Conservation (phyloP, 257 asterid species). For the Solanum bukasovii region DNA sequence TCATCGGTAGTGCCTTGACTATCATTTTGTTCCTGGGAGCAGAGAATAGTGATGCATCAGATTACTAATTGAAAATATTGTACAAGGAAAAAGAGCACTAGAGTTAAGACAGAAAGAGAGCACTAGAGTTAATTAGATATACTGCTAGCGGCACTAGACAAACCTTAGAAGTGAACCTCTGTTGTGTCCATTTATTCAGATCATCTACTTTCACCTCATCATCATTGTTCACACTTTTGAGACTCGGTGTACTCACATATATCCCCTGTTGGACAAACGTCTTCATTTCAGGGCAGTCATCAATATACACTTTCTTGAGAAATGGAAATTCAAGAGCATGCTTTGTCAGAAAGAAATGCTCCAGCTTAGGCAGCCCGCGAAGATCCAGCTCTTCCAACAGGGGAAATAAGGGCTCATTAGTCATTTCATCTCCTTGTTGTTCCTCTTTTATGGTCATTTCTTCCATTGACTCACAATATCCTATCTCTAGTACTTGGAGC, state of each 20-base stretch:
- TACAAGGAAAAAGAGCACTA: neutral
- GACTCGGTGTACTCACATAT: neutral
- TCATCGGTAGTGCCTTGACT: neutral
- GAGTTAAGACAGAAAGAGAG: neutral
- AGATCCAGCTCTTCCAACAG: neutral
- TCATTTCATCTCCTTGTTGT: neutral
- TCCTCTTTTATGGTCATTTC: neutral
- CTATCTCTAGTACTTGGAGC: neutral
- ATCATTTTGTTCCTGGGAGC: neutral
- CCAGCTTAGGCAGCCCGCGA: neutral
- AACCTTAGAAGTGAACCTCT: neutral
- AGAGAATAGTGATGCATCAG: neutral
- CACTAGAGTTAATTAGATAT: neutral
- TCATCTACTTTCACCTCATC: too few relatives aligned
- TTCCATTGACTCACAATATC: neutral
- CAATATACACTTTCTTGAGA: accelerated
- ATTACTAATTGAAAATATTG: neutral
- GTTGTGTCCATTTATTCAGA: neutral
- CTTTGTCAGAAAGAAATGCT: neutral
- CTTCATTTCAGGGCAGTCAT: neutral
- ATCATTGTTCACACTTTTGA: neutral
- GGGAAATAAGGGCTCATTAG: neutral
- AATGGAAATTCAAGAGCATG: neutral
- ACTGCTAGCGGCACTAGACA: neutral
- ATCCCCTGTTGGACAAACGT: neutral